Conservation (phyloP, 2,329 filamentous ascomycete species). For the Pseudomassariella vexata region DNA sequence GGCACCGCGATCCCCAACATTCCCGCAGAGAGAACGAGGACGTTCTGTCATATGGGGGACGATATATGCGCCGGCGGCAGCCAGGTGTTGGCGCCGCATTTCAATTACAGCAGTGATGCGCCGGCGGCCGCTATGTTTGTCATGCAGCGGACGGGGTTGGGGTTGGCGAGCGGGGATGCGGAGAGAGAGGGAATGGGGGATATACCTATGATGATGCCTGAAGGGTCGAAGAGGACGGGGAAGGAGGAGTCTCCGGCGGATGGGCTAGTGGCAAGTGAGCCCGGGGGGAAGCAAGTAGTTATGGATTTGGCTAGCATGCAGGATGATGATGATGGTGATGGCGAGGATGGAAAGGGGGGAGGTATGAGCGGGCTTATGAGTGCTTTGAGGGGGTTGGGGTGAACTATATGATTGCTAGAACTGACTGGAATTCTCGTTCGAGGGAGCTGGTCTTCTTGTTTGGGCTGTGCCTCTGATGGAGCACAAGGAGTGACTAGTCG, state of each 20-base stretch:
- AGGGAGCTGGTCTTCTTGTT: no score
- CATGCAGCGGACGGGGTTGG: slow-evolving; percentile 16
- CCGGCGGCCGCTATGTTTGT: slow-evolving; percentile 17
- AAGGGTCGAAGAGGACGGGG: slow-evolving; percentile 1
- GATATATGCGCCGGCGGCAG: slow-evolving; percentile 19
- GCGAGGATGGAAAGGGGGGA: neutral
- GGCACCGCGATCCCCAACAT: slow-evolving; percentile 10
- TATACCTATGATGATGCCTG: slow-evolving; percentile 5
- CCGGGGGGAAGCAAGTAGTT: slow-evolving; percentile 1
- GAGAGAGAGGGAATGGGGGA: slow-evolving; percentile 16
- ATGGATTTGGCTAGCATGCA: neutral
- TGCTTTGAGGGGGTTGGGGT: no score
- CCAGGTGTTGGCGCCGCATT: slow-evolving; percentile 16
- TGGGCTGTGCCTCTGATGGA: no score
- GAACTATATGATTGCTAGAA: no score
- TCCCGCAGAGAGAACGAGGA: slow-evolving; percentile 8
- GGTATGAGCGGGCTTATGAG: no score
- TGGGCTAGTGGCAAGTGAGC: no score
- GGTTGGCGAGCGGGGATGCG: slow-evolving; percentile 16
- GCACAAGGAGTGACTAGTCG: no score
- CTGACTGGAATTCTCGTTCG: no score
- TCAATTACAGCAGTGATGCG: slow-evolving; percentile 18
- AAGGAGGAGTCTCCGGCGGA: no score
- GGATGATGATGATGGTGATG: neutral
- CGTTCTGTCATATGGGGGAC: slow-evolving; percentile 17